Conservation (phyloP, 805 yeast species). For the Pichia kluyveri region DNA sequence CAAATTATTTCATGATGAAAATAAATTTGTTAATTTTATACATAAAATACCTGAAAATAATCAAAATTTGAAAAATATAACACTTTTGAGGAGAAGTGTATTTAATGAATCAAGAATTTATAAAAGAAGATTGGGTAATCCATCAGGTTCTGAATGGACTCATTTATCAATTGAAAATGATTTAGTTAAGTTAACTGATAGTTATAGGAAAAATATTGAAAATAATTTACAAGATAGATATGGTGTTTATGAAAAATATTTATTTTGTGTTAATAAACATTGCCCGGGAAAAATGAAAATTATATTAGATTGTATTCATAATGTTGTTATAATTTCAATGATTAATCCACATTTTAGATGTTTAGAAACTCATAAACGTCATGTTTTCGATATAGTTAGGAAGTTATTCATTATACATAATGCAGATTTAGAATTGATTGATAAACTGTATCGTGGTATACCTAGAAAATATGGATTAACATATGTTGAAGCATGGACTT, state of each 20-base stretch:
- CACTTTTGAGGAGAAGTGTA: neutral
- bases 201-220: neutral
- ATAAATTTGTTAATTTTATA: neutral
- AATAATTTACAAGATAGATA: neutral
- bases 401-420: conserved; percentile 7
- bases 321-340: conserved; percentile 4
- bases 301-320: conserved; percentile 7
- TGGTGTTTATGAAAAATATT: conserved; percentile 1
- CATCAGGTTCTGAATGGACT: conserved; percentile 2
- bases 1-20: neutral
- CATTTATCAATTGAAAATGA: conserved; percentile 1
- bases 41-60: no score
- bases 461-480: conserved; percentile 10
- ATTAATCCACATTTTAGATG: conserved; percentile 6
- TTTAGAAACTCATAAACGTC: conserved; percentile 5
- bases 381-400: conserved; percentile 8
- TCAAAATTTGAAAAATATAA: no score
- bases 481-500: conserved; percentile 4
- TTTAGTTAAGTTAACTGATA: neutral
- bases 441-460: conserved; percentile 5
- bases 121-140: neutral
- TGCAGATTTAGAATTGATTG: conserved; percentile 8
- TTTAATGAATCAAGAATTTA: neutral
- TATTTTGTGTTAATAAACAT: conserved; percentile 1
- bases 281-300: conserved; percentile 9